phyloP scores from a whole-genome alignment of 805 yeast genomes.

The Kockiozyma suomiensis region DNA sequence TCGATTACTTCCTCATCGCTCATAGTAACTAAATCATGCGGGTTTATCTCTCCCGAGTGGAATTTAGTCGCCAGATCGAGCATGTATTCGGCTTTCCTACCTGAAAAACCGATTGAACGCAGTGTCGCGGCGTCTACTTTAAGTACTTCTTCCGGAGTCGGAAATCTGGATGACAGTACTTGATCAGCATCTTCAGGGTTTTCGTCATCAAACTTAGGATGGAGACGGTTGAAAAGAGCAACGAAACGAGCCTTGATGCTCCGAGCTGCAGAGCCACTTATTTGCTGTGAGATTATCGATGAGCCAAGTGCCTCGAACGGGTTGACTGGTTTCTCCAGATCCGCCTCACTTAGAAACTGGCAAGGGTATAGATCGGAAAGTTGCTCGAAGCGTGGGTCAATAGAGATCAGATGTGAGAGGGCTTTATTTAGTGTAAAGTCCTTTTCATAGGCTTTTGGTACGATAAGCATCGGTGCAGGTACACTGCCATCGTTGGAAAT shows the following conservation, averaged over 20 bases:
- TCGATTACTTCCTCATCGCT: constrained; percentile 52
- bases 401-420: constrained; percentile 24
- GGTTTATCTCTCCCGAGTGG: constrained; percentile 41
- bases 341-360: constrained; percentile 11
- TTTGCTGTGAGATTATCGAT: constrained; percentile 69
- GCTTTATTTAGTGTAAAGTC: constrained; percentile 24
- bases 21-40: constrained; percentile 45
- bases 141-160: constrained; percentile 56
- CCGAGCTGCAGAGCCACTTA: constrained; percentile 78
- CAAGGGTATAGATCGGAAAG: constrained; percentile 24
- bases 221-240: constrained; percentile 41
- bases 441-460: constrained; percentile 23
- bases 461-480: constrained; percentile 51
- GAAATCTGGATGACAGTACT: constrained; percentile 41
- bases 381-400: constrained; percentile 28
- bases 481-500: background rate
- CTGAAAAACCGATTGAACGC: constrained; percentile 68
- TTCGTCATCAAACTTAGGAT: constrained; percentile 12
- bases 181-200: background rate
- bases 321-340: constrained; percentile 26
- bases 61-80: constrained; percentile 31
- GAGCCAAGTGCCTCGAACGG: constrained; percentile 50
- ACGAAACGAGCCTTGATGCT: constrained; percentile 59
- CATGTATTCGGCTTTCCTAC: constrained; percentile 56
- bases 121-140: constrained; percentile 51